phyloP scores from a whole-genome alignment of 202 grass and related monocot genomes.

The Schoenoplectus triqueter region DNA sequence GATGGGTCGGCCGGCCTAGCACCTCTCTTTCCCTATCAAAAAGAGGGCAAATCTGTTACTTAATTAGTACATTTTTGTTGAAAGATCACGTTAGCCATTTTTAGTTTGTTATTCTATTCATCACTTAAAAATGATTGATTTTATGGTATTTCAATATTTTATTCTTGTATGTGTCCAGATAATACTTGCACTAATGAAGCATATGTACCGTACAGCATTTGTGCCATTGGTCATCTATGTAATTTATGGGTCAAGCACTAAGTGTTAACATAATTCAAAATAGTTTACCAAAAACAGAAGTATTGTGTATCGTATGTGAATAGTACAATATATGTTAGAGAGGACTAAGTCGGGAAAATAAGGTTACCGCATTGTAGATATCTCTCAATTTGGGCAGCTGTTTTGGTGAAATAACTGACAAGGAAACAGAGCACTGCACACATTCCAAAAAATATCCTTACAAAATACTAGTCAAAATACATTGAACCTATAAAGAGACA shows the following conservation, averaged over 20 bases:
- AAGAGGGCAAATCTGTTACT: conserved; percentile 10
- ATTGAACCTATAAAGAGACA: conserved; percentile 6
- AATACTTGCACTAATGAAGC: conserved; percentile 27
- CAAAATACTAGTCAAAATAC: conserved; percentile 37
- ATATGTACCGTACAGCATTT: neutral
- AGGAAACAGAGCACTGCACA: conserved; percentile 72
- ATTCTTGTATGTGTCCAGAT: neutral
- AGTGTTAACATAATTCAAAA: neutral
- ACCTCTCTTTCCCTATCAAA: conserved; percentile 78
- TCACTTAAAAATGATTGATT: neutral
- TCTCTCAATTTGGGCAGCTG: conserved; percentile 84
- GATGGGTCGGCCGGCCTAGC: conserved; percentile 69
- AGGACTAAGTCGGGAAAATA: neutral
- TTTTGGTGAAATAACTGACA: conserved; percentile 88
- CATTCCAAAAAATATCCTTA: conserved; percentile 40
- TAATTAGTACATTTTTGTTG: conserved; percentile 19
- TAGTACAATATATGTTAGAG: conserved; percentile 13
- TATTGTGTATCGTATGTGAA: neutral
- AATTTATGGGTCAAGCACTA: neutral
- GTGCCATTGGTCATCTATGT: neutral
- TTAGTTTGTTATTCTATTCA: conserved; percentile 15
- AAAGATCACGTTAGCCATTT: neutral
- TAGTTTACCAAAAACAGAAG: conserved; percentile 8
- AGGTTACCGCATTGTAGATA: conserved; percentile 89
- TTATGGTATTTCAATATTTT: conserved; percentile 20